Percentiles rank a stretch among this genome's conserved stretches.
Evolutionary conservation across 768 basidiomycete species (phyloP).

Genomic region (Pleurotus giganteus): DNA sequence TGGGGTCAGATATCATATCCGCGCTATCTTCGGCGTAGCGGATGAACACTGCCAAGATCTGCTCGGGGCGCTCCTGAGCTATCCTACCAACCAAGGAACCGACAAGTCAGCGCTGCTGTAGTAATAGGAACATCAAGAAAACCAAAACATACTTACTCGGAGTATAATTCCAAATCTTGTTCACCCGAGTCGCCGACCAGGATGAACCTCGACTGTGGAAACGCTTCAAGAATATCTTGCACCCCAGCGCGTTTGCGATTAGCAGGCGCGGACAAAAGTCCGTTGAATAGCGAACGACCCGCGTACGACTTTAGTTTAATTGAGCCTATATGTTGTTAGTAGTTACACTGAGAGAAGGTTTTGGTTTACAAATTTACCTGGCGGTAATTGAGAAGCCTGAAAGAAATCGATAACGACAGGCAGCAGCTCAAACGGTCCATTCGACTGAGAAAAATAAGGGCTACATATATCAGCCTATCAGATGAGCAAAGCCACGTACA

Average conservation of each 20-base stretch:
- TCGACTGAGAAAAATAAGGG: constrained; percentile 53
- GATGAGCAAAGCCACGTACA: constrained; percentile 42
- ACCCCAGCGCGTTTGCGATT: constrained; percentile 81
- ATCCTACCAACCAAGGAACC: constrained; percentile 31
- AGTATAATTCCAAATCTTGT: constrained; percentile 92
- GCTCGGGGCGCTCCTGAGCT: constrained; percentile 64
- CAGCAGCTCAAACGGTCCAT: constrained; percentile 83
- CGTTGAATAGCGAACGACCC: constrained; percentile 78
- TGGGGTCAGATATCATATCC: constrained; percentile 60
- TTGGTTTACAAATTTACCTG: constrained; percentile 35
- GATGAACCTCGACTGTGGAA: constrained; percentile 74
- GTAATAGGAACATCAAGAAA: too few relatives aligned
- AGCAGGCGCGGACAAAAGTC: constrained; percentile 79
- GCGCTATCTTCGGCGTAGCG: constrained; percentile 59
- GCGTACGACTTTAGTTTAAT: constrained; percentile 84
- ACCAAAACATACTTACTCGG: too few relatives aligned
- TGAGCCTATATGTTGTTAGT: constrained; percentile 50
- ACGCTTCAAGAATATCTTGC: constrained; percentile 72
- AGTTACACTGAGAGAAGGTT: background rate
- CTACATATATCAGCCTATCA: background rate
- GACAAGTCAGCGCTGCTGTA: too few relatives aligned
- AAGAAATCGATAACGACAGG: constrained; percentile 80
- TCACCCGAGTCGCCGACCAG: constrained; percentile 93
- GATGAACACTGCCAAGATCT: constrained; percentile 80
- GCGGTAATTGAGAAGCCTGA: constrained; percentile 62